Base-by-base conservation (phyloP, 2,329 filamentous ascomycete species). In the Simplicillium aogashimaense region DNA sequence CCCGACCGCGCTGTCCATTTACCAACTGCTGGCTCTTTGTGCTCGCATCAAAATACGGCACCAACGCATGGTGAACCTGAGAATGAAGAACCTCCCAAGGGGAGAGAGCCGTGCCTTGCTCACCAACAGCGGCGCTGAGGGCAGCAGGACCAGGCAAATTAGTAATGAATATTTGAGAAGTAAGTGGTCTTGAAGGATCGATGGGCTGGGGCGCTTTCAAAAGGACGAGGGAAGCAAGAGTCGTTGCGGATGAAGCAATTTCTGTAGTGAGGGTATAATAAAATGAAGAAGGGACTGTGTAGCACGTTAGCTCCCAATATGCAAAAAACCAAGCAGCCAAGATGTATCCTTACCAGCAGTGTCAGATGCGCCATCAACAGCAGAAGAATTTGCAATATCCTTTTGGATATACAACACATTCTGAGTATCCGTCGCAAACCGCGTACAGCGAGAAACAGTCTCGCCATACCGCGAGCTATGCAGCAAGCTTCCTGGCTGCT, bases 41-140 rank as follows among this genome's bases (percentile, higher is more conserved):
- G 60, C 88, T 94, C 52, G 89, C 90, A 69, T 99, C 90, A 58
- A 98, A 98, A 64, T 95, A 97, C 31, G 94, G 92, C 53, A 86
- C 87, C 56, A 98, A 70, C 50, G 86, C 88, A 59, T 88, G 83
- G 63, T 95, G 89, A 49, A 99, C 78, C 53, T 95, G 76, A 43
- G 90, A 87, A 65, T 95, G 88, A 46, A 98, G 71, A 52, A 90
- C 83, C 64, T 97, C 90, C 64, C 88, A 95, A 3, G 90, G 88
- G 35, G 89, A 94, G 41, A 82, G 70, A 18, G 81, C 72, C 42
- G 81, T 74, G 43, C 81, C 81, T 59, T 88, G 83, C 50, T 86
- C 79, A 50, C 79, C 73, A 45, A 77, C 71, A 38, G 75, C 67
- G 50, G 75, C 78, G 51, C 77, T 81, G 44, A 83, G 71, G 46